These are phyloP conservation scores for Leucosporidium scottii DNA, from an alignment of 768 basidiomycete genomes.

Conservation along the genomic window DNA sequence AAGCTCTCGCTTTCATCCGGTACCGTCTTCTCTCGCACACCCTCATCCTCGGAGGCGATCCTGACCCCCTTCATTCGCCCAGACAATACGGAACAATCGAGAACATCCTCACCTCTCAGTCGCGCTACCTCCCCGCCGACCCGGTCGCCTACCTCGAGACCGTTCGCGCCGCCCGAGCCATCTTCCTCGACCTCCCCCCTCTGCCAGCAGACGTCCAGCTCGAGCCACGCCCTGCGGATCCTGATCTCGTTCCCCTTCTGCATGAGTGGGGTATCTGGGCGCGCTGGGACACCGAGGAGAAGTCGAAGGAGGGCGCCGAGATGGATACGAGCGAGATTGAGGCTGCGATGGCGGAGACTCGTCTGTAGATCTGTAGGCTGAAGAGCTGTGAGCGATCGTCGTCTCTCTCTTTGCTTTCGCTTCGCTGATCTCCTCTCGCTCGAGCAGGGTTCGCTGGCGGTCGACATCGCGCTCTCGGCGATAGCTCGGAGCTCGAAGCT, in stretches of 20 bases:
- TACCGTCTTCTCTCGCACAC: not conserved
- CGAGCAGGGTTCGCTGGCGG: too few species aligned
- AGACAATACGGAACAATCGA: constrained; percentile 7
- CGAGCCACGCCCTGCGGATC: not conserved
- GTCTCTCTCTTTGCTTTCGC: too few species aligned
- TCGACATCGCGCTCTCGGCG: too few species aligned
- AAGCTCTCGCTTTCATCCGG: not conserved
- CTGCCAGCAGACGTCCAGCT: constrained; percentile 2
- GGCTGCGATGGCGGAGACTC: too few species aligned
- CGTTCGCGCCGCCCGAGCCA: constrained; percentile 4
- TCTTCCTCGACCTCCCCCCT: constrained; percentile 15
- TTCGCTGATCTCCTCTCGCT: too few species aligned
- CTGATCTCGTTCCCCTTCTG: not conserved
- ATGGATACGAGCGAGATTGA: too few species aligned
- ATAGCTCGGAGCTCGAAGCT: too few species aligned
- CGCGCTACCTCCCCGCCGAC: not conserved
- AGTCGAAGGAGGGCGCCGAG: too few species aligned
- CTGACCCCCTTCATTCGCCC: not conserved
- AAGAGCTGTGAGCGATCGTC: too few species aligned
- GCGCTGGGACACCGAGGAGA: too few species aligned
- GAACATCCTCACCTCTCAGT: not conserved
- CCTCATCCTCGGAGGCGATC: not conserved
- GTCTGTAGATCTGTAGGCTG: too few species aligned
- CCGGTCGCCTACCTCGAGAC: constrained; percentile 10
- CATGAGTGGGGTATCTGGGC: constrained; percentile 2